Evolutionary conservation across 306 rosid species (phyloP).

Genomic region (Lablab purpureus): DNA sequence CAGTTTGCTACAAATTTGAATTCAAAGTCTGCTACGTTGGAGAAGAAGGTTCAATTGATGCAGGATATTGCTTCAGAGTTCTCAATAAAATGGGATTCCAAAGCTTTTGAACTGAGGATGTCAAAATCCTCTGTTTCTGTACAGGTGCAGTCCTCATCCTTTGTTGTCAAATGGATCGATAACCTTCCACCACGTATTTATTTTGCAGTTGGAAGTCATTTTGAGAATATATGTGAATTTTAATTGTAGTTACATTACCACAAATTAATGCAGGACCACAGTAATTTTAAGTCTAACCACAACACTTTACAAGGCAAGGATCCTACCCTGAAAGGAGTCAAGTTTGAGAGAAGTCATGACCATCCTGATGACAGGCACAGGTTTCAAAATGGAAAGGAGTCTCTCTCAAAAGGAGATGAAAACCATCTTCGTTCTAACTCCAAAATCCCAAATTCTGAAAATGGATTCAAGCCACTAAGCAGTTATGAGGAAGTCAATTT

Average conservation of each 20-base stretch:
- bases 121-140: slow-evolving; percentile 58
- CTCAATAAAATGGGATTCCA: slow-evolving; percentile 87
- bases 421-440: slow-evolving; percentile 52
- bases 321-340: slow-evolving; percentile 53
- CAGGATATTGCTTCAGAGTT: slow-evolving; percentile 78
- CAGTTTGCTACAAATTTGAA: slow-evolving; percentile 83
- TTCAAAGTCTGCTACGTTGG: slow-evolving; percentile 73
- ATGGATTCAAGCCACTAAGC: slow-evolving; percentile 53
- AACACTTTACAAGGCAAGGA: slow-evolving; percentile 47
- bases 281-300: slow-evolving; percentile 47
- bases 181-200: slow-evolving; percentile 17
- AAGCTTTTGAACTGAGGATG: slow-evolving; percentile 82
- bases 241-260: slow-evolving; percentile 25
- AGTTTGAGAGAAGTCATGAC: slow-evolving; percentile 47
- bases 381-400: slow-evolving; percentile 55
- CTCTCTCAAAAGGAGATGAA: slow-evolving; percentile 56
- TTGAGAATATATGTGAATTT: slow-evolving; percentile 23
- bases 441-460: slow-evolving; percentile 47
- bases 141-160: slow-evolving; percentile 60
- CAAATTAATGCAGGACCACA: slow-evolving; percentile 65
- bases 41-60: slow-evolving; percentile 77
- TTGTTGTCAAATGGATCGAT: slow-evolving; percentile 23
- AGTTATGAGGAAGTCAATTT: slow-evolving; percentile 51
- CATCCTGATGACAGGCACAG: slow-evolving; percentile 48
- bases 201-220: slow-evolving; percentile 10